These are phyloP conservation scores for Solanum dulcamara DNA, from an alignment of 257 asterid species.

Conservation along the genomic window DNA sequence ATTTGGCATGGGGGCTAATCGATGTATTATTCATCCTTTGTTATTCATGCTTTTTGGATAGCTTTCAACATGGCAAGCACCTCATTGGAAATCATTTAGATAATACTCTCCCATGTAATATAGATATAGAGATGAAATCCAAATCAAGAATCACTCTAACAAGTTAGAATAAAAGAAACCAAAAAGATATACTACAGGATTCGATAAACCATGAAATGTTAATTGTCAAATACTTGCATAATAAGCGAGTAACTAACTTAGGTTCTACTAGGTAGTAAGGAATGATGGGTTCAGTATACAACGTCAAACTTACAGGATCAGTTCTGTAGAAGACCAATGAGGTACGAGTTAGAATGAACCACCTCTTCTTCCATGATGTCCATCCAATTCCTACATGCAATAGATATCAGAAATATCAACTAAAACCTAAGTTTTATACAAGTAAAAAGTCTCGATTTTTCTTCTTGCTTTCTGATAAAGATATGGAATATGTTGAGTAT, in stretches of 20 bases:
- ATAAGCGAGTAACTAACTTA: neutral
- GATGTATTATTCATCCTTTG: neutral
- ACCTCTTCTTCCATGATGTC: constrained; percentile 99
- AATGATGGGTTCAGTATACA: neutral
- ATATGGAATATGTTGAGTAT: neutral
- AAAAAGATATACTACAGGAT: neutral
- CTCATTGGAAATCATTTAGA: neutral
- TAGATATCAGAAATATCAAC: constrained; percentile 2
- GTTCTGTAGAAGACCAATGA: constrained; percentile 97
- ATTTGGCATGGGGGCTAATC: neutral
- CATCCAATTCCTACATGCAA: constrained; percentile 82
- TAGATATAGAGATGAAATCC: neutral
- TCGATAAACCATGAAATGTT: neutral
- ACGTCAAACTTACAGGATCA: constrained; percentile 78
- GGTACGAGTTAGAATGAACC: constrained; percentile 93
- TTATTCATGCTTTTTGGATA: neutral
- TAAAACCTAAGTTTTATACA: neutral
- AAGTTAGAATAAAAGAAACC: neutral
- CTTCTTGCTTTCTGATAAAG: neutral
- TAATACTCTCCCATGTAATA: neutral
- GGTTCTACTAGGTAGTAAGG: neutral
- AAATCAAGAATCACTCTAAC: neutral
- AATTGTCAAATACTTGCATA: neutral
- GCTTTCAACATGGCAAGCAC: neutral
- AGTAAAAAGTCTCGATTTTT: neutral